Base-by-base conservation (phyloP, 345 rosid species). In the Salix koriyanagi region DNA sequence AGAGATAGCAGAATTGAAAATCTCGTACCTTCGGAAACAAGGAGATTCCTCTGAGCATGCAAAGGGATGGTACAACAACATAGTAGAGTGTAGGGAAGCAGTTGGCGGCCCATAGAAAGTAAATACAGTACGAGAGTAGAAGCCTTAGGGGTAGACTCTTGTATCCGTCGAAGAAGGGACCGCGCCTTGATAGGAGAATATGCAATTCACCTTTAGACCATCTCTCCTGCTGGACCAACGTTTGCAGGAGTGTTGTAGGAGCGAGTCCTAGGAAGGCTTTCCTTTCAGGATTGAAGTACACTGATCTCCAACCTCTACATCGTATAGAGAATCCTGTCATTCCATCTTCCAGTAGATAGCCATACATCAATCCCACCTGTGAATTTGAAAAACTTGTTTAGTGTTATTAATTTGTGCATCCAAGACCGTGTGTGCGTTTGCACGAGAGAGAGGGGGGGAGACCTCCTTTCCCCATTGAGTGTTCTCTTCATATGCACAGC, bases 381-480 rank as follows among this genome's bases (percentile, higher is more conserved):
- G 26, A 34, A 65, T n/a, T 71, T 30, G 4, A 12, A 36, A 9
- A 10, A 0, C 48, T 13, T 44, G 48, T 44, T 44, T 42, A 44
- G 13, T 44, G 48, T 4, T 44, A 12, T 2, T 2, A 44, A 13
- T 44, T 13, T 44, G 48, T 11, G 48, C 48, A 12, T 44, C 15
- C 4, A 44, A 12, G 48, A 44, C 48, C 48, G 1, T 8, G 36
- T 39, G 44, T 12, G 48, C 48, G 48, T 44, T 10, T 42, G 46
- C 13, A 14, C 4, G 44, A 12, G 34, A 42, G 48, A 12, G 48
- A 12, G 48, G 4, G 15, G 4, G 4, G 48, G 1, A 11, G 16
- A 91, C 97, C 96, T 91, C 88, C 0, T 76, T 87, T 77, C 98
- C 97, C 98, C 97, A 91, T 69, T 73, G 77, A 76, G 94, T 88